These are phyloP conservation scores for Geranium brycei DNA, from an alignment of 345 rosid species.

Conservation along the genomic window DNA sequence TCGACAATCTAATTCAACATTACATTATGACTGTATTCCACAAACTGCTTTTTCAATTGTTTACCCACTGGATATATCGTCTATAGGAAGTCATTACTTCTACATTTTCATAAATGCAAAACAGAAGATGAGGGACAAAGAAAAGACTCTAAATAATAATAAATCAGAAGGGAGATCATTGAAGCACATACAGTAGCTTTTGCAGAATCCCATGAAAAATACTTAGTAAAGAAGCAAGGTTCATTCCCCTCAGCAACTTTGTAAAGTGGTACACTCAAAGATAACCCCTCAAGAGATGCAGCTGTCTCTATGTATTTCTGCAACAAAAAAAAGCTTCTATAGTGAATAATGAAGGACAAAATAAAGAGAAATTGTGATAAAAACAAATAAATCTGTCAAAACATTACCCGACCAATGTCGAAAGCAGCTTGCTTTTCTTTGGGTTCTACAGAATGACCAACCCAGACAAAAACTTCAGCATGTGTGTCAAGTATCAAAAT, in stretches of 20 bases:
- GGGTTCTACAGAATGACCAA: slow-evolving; percentile 71
- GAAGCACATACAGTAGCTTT: slow-evolving; percentile 56
- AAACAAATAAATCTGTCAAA: not conserved
- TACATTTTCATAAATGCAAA: too few species aligned
- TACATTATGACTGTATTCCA: not conserved
- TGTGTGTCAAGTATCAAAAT: slow-evolving; percentile 77
- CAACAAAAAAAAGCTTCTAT: slow-evolving; percentile 5
- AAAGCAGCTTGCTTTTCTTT: slow-evolving; percentile 77
- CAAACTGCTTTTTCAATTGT: too few species aligned
- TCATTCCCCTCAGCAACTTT: slow-evolving; percentile 93
- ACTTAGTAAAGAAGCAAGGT: slow-evolving; percentile 81
- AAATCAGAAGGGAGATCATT: slow-evolving; percentile 8
- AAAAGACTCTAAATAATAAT: not conserved
- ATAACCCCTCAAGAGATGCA: slow-evolving; percentile 63
- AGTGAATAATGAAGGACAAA: slow-evolving; percentile 10
- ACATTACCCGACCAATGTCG: slow-evolving; percentile 77
- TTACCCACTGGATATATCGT: not conserved
- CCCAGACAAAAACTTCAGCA: slow-evolving; percentile 94
- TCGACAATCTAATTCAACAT: not conserved
- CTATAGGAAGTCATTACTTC: not conserved
- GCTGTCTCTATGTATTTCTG: slow-evolving; percentile 42
- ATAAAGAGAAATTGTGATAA: slow-evolving; percentile 3
- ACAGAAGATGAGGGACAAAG: not conserved
- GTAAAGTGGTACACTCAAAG: slow-evolving; percentile 75
- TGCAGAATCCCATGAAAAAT: slow-evolving; percentile 79